Conservation (phyloP, 148 eudicot genomes). For the Diospyros kaki region DNA sequence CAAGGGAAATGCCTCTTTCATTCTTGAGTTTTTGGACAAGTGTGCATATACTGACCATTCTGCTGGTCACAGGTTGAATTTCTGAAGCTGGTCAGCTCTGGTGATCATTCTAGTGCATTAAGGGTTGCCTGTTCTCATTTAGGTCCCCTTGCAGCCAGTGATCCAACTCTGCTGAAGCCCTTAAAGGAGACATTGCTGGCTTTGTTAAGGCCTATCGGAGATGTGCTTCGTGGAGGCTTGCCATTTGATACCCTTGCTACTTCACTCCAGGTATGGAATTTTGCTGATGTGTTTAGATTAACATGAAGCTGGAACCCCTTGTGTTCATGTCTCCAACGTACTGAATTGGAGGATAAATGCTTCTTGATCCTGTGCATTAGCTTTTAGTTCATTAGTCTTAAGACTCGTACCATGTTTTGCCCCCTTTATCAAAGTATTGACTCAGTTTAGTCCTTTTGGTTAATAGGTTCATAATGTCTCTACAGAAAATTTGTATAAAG, state of each 20-base stretch:
- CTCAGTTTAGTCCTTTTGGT: too few species aligned
- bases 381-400: background rate
- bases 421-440: too few species aligned
- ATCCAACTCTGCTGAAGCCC: slow-evolving; percentile 69
- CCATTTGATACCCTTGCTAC: slow-evolving; percentile 70
- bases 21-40: background rate
- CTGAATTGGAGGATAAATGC: background rate
- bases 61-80: slow-evolving; percentile 73
- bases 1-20: background rate
- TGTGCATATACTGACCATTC: background rate
- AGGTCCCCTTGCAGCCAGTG: slow-evolving; percentile 78
- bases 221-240: slow-evolving; percentile 40
- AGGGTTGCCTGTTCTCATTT: slow-evolving; percentile 78
- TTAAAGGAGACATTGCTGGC: slow-evolving; percentile 78
- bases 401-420: background rate
- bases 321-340: background rate
- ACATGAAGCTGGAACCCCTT: background rate
- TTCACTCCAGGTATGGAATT: slow-evolving; percentile 73
- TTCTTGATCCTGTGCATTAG: background rate
- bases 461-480: too few species aligned
- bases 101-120: slow-evolving; percentile 69
- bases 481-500: too few species aligned
- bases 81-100: slow-evolving; percentile 76
- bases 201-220: slow-evolving; percentile 65
- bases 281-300: background rate